Evolutionary conservation across 148 eudicot genomes (phyloP).

Genomic region (Salicornia ramosissima): DNA sequence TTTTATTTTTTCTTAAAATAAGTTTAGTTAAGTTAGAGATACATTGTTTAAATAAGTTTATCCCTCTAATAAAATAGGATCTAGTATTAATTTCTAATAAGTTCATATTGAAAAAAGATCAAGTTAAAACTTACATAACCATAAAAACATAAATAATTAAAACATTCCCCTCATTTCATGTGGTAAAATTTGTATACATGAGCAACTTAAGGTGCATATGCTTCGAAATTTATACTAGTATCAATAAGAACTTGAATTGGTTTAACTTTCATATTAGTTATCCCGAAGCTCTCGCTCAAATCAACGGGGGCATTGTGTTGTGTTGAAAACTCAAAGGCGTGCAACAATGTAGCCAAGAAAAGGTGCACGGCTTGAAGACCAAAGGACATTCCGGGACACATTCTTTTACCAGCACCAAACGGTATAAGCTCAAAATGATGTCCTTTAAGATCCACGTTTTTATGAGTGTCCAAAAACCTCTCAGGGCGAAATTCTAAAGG

Average conservation of each 20-base stretch:
- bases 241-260: conserved; percentile 29
- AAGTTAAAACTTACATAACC: no score
- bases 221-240: conserved; percentile 18
- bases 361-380: conserved; percentile 16
- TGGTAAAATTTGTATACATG: background rate
- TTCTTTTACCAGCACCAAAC: conserved; percentile 37
- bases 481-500: conserved; percentile 26
- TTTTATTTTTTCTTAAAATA: no score
- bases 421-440: conserved; percentile 32
- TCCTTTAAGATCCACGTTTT: conserved; percentile 28
- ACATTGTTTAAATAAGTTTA: no score
- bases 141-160: no score
- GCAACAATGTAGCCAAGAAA: conserved; percentile 27
- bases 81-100: no score
- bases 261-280: conserved; percentile 24
- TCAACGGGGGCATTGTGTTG: conserved; percentile 17
- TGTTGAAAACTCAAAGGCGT: conserved; percentile 28
- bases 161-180: no score
- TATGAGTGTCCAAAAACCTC: conserved; percentile 25
- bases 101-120: no score
- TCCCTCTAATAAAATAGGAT: no score
- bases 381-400: conserved; percentile 13
- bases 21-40: no score
- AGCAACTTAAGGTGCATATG: conserved; percentile 5
- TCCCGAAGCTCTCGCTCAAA: conserved; percentile 32